phyloP scores from a whole-genome alignment of 2,329 filamentous ascomycete genomes.

The Pseudocercospora eumusae region DNA sequence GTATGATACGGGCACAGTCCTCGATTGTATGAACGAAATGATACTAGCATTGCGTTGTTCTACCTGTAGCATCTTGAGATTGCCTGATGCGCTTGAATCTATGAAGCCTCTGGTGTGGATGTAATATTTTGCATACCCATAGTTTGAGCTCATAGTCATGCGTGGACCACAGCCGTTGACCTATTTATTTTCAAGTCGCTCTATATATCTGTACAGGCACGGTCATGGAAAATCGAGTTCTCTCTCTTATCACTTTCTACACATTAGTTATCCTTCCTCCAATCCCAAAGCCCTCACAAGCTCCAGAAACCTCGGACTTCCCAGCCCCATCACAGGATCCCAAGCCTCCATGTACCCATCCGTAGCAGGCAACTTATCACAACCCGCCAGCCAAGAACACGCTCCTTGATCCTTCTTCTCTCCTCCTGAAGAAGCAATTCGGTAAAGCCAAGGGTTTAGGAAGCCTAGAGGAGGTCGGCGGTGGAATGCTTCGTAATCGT shows the following conservation, averaged over 20 bases:
- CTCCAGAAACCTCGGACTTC: slow-evolving; percentile 22
- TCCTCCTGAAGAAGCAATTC: slow-evolving; percentile 44
- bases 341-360: slow-evolving; percentile 24
- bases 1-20: neutral
- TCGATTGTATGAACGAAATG: neutral
- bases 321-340: slow-evolving; percentile 30
- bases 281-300: slow-evolving; percentile 23
- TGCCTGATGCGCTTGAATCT: neutral
- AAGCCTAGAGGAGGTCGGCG: slow-evolving; percentile 50
- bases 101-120: neutral
- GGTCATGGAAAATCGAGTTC: too few species aligned
- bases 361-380: slow-evolving; percentile 14
- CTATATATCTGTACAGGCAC: too few species aligned
- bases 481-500: slow-evolving; percentile 58
- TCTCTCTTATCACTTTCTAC: too few species aligned
- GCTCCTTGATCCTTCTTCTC: slow-evolving; percentile 32
- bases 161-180: neutral
- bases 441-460: slow-evolving; percentile 62
- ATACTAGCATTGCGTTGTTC: neutral
- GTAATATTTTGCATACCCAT: neutral
- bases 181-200: neutral
- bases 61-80: neutral
- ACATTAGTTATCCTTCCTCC: slow-evolving; percentile 3
- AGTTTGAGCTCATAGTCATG: neutral
- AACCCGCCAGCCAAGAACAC: slow-evolving; percentile 21